phyloP scores from a whole-genome alignment of 164 flowering plant species.

The Aristolochia californica region DNA sequence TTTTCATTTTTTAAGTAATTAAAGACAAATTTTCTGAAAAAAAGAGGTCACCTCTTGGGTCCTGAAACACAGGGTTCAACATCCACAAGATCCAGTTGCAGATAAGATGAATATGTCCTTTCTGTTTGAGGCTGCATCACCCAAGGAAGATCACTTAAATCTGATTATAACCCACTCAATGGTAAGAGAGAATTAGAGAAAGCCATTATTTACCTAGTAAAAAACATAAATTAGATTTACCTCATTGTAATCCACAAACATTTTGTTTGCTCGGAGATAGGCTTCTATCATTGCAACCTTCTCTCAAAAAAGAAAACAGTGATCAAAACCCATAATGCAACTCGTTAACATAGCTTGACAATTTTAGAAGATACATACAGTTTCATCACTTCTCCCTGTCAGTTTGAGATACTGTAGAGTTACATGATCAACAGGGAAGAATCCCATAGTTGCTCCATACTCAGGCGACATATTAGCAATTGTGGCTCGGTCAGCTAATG shows the following conservation, averaged over 20 bases:
- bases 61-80: slow-evolving; percentile 84
- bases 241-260: slow-evolving; percentile 85
- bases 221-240: slow-evolving; percentile 18
- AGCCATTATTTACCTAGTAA: too few species aligned
- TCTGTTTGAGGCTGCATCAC: slow-evolving; percentile 52
- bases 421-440: slow-evolving; percentile 88
- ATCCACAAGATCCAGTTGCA: slow-evolving; percentile 52
- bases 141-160: too few species aligned
- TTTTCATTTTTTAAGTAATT: too few species aligned
- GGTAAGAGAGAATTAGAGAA: too few species aligned
- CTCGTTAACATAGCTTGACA: background rate
- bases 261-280: slow-evolving; percentile 68
- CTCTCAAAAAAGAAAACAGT: background rate
- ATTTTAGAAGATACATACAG: slow-evolving; percentile 28
- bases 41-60: slow-evolving; percentile 43
- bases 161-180: too few species aligned
- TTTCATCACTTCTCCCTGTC: slow-evolving; percentile 85
- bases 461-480: slow-evolving; percentile 87
- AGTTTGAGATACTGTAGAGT: slow-evolving; percentile 69
- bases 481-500: slow-evolving; percentile 81
- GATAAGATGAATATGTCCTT: slow-evolving; percentile 53
- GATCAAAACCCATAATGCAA: slow-evolving; percentile 1
- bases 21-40: background rate
- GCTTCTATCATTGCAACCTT: slow-evolving; percentile 73
- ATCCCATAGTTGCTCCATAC: slow-evolving; percentile 94